Percentiles rank a stretch among this genome's conserved stretches.
Evolutionary conservation across 1,284 basidiomycete species (phyloP).

Genomic region (Amylostereum chailletii): DNA sequence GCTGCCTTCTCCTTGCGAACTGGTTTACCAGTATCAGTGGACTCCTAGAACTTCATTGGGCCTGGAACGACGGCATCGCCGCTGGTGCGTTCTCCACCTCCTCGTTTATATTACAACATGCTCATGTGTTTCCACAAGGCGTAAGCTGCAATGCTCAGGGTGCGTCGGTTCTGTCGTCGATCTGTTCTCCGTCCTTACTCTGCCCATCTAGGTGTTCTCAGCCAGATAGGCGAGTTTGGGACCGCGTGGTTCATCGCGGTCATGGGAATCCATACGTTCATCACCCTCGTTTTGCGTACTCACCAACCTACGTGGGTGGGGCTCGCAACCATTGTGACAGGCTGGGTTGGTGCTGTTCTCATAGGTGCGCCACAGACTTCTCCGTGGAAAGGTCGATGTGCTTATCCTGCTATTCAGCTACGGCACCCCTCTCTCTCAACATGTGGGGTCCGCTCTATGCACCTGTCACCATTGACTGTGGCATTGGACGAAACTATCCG

Average conservation of each 20-base stretch:
- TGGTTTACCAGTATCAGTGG: conserved; percentile 43
- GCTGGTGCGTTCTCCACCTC: conserved; percentile 31
- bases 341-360: conserved; percentile 42
- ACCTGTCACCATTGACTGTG: conserved; percentile 42
- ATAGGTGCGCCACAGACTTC: conserved; percentile 30
- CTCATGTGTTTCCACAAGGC: conserved; percentile 16
- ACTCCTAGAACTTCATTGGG: conserved; percentile 39
- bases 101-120: conserved; percentile 1
- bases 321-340: conserved; percentile 31
- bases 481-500: conserved; percentile 33
- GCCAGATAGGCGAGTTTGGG: conserved; percentile 53
- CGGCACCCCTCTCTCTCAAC: conserved; percentile 24
- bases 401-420: conserved; percentile 26
- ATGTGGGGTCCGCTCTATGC: conserved; percentile 36
- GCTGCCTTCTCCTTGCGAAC: conserved; percentile 52
- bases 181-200: conserved; percentile 3
- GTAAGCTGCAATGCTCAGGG: conserved; percentile 48
- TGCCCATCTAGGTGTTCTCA: conserved; percentile 29
- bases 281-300: conserved; percentile 48
- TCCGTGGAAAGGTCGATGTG: not conserved
- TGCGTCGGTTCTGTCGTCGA: conserved; percentile 16
- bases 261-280: conserved; percentile 63
- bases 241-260: conserved; percentile 56
- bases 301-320: conserved; percentile 43
- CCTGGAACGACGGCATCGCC: conserved; percentile 32